Conservation (phyloP, 2,329 filamentous ascomycete species). For the Aspergillus quadrilineatus region DNA sequence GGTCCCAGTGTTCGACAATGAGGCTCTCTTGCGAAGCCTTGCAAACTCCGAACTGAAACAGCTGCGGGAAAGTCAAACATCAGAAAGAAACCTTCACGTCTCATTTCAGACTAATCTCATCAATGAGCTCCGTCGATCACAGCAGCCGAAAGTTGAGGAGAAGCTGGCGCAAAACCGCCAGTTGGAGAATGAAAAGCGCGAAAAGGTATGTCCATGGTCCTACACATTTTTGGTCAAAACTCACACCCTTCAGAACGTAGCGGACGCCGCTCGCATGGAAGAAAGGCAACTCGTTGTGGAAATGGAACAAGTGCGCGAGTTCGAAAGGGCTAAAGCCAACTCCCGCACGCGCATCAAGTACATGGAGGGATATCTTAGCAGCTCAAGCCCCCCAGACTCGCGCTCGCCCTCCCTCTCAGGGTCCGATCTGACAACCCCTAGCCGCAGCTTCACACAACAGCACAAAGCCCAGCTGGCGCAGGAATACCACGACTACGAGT, state of each 20-base stretch:
- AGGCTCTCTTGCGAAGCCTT: conserved; percentile 35
- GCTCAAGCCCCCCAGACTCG: conserved; percentile 37
- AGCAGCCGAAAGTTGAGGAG: conserved; percentile 32
- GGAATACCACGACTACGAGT: conserved; percentile 44
- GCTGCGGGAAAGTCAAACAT: conserved; percentile 32
- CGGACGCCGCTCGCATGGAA: conserved; percentile 39
- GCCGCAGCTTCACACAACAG: conserved; percentile 41
- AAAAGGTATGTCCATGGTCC: conserved; percentile 33
- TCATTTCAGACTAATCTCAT: conserved; percentile 36
- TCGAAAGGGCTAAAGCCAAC: conserved; percentile 44
- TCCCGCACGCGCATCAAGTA: conserved; percentile 47
- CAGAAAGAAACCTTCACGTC: conserved; percentile 33
- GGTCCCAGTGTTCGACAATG: conserved; percentile 37
- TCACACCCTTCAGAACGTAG: conserved; percentile 34
- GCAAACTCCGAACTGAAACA: conserved; percentile 32
- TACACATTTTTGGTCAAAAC: background rate
- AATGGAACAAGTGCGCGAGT: conserved; percentile 46
- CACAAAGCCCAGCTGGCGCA: conserved; percentile 47
- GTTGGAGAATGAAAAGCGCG: conserved; percentile 36
- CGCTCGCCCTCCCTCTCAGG: conserved; percentile 20
- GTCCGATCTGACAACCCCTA: conserved; percentile 23
- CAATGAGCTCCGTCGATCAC: conserved; percentile 29
- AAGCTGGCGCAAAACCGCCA: conserved; percentile 31
- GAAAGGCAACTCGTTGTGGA: conserved; percentile 46
- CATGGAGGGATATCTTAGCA: conserved; percentile 49